phyloP scores from a whole-genome alignment of 371 early-diverging fungal genomes.

The Zopfochytrium polystomum region DNA sequence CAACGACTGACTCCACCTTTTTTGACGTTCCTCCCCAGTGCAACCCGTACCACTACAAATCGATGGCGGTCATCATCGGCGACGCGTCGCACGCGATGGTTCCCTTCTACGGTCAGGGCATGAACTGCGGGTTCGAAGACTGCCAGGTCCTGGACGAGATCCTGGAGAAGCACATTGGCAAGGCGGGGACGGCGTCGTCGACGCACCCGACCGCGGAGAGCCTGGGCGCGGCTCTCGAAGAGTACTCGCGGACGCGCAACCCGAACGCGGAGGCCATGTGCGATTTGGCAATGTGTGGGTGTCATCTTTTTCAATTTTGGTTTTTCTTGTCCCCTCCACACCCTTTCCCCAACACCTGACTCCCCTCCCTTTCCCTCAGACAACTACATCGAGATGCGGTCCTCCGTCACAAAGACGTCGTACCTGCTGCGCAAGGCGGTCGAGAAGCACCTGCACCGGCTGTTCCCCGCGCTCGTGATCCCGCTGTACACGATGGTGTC shows the following conservation, averaged over 20 bases:
- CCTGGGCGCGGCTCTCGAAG: constrained; percentile 41
- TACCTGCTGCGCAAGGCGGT: constrained; percentile 76
- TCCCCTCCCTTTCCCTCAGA: constrained; percentile 25
- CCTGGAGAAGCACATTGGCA: constrained; percentile 55
- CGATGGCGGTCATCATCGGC: constrained; percentile 78
- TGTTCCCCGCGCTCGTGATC: constrained; percentile 69
- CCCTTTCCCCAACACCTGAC: neutral
- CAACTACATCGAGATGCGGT: constrained; percentile 94
- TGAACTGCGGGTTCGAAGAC: constrained; percentile 98
- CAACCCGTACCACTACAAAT: constrained; percentile 78
- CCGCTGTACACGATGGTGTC: constrained; percentile 97
- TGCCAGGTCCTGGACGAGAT: constrained; percentile 71
- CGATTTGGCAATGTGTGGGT: constrained; percentile 76
- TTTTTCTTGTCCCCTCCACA: neutral
- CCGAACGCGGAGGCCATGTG: constrained; percentile 88
- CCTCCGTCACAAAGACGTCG: constrained; percentile 64
- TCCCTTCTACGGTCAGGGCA: constrained; percentile 86
- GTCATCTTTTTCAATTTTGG: neutral
- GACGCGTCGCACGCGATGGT: constrained; percentile 98
- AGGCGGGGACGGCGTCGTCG: constrained; percentile 12
- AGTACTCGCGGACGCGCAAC: constrained; percentile 70
- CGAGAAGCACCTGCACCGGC: constrained; percentile 69
- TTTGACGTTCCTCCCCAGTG: no score
- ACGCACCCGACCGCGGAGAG: constrained; percentile 19
- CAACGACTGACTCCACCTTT: neutral